Evolutionary conservation across 1,139 yeast species (phyloP).

Genomic region (Groenewaldozyma sp.): DNA sequence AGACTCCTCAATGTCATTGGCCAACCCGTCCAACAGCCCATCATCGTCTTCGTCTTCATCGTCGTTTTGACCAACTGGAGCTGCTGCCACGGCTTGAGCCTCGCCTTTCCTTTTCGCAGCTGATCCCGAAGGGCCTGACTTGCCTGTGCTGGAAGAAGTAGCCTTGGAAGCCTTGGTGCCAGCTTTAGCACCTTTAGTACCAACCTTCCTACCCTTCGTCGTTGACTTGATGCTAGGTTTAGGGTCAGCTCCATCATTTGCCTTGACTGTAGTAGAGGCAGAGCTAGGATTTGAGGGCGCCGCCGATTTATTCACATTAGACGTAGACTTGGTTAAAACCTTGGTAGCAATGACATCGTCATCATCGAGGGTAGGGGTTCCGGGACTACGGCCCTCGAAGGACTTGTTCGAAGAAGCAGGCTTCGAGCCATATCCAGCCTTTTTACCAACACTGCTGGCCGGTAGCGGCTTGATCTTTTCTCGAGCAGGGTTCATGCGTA

Average conservation of each 20-base stretch:
- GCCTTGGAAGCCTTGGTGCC: constrained; percentile 2
- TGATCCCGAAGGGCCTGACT: not conserved
- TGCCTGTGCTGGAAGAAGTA: constrained; percentile 2
- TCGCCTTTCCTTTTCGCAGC: not conserved
- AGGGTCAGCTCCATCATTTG: not conserved
- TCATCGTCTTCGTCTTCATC: constrained; percentile 21
- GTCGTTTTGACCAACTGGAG: constrained; percentile 19
- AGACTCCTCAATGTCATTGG: constrained; percentile 22
- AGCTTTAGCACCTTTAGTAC: constrained; percentile 1
- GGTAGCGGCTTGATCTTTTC: constrained; percentile 16
- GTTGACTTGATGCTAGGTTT: too few species aligned
- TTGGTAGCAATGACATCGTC: not conserved
- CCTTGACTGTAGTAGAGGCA: not conserved
- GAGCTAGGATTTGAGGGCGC: not conserved
- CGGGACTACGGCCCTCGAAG: too few species aligned
- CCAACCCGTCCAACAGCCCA: constrained; percentile 24
- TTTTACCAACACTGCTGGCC: too few species aligned
- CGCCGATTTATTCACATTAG: not conserved
- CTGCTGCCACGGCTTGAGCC: too few species aligned
- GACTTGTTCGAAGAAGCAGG: constrained; percentile 3
- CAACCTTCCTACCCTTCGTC: too few species aligned
- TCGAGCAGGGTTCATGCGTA: constrained; percentile 23
- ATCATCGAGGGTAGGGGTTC: not conserved
- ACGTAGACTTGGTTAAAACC: not conserved
- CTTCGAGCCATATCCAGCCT: constrained; percentile 5